Evolutionary conservation across 2,329 filamentous ascomycete genomes (phyloP), one percentile per base, ranked within the genome.

Genomic region (Aspergillus sojae): DNA sequence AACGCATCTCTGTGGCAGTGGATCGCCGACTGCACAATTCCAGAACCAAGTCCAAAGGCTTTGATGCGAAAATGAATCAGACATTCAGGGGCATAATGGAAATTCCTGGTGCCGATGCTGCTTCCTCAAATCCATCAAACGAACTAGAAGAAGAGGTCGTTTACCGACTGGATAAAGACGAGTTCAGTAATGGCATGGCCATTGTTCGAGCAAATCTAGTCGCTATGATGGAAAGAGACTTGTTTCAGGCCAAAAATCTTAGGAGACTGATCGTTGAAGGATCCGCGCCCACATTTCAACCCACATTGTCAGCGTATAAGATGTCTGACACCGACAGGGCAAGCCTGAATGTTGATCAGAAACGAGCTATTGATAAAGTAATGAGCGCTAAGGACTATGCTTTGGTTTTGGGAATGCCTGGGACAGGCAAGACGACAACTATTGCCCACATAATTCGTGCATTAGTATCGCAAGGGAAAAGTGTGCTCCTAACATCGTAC

Each of bases 141-240:
- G 82, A 81, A 41, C 79, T 79, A 0, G 79, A 83, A 28, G 81
- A 85, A 41, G 80, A 86, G 62, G 82, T 84, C 5, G 78, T 85
- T 46, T 99, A 97, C 72, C 90, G 95, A 28, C 83, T 99, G 4
- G 95, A 99, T 79, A 97, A 97, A 75, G 95, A 99, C 72, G 95
- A 99, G 74, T 99, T 99, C 78, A 96, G 93, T 79, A 98, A 96
- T 72, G 95, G 95, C 62, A 96, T 99, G 92, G 93, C 95, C 3
- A 91, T 91, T 34, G 92, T 97, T 53, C 89, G 95, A 59, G 97
- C 97, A 78, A 99, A 98, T 70, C 85, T 99, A 1, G 88, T 98
- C 36, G 92, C 94, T 69, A 87, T 97, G 71, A 98, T 99, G 94
- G 88, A 92, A 46, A 88, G 93, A 68, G 87, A 88, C 50, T 83